A percentile compares a stretch with the other conserved stretches of the same genome.
Conservation (phyloP, 306 rosid genomes). For the Vachellia pachyceras region DNA sequence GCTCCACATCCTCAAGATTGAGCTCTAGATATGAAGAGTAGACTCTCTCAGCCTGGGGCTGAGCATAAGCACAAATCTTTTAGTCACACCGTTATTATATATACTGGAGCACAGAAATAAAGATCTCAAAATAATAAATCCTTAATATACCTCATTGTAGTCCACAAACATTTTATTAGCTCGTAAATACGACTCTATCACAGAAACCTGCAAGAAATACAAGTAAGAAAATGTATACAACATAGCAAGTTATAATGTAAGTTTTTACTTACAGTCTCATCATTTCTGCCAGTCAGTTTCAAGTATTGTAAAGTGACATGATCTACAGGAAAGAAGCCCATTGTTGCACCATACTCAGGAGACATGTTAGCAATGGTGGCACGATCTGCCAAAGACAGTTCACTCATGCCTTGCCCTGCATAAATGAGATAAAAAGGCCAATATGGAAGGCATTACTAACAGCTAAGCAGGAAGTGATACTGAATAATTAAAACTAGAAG, state of each 20-base stretch:
- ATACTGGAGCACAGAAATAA: slow-evolving; percentile 14
- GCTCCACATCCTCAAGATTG: slow-evolving; percentile 80
- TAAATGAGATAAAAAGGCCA: slow-evolving; percentile 31
- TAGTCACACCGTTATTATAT: slow-evolving; percentile 35
- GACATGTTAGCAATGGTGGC: slow-evolving; percentile 98
- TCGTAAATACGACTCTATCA: slow-evolving; percentile 83
- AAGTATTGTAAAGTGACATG: slow-evolving; percentile 93
- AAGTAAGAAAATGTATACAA: slow-evolving; percentile 47
- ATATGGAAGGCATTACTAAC: slow-evolving; percentile 35
- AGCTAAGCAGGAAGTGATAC: slow-evolving; percentile 19
- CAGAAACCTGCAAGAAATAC: slow-evolving; percentile 62
- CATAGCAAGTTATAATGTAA: slow-evolving; percentile 16
- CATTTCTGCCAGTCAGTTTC: slow-evolving; percentile 88
- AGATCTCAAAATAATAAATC: slow-evolving; percentile 1
- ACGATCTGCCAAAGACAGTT: slow-evolving; percentile 87
- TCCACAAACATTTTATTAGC: slow-evolving; percentile 94
- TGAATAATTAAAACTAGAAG: slow-evolving; percentile 12
- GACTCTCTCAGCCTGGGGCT: slow-evolving; percentile 84
- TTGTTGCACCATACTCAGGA: slow-evolving; percentile 96
- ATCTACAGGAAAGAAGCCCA: slow-evolving; percentile 99
- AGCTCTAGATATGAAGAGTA: slow-evolving; percentile 86
- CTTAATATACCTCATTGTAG: slow-evolving; percentile 69
- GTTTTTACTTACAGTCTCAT: slow-evolving; percentile 68
- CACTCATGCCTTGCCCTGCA: slow-evolving; percentile 95
- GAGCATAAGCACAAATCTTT: slow-evolving; percentile 40